phyloP scores from a whole-genome alignment of 441 rosid species.

The Eruca vesicaria region DNA sequence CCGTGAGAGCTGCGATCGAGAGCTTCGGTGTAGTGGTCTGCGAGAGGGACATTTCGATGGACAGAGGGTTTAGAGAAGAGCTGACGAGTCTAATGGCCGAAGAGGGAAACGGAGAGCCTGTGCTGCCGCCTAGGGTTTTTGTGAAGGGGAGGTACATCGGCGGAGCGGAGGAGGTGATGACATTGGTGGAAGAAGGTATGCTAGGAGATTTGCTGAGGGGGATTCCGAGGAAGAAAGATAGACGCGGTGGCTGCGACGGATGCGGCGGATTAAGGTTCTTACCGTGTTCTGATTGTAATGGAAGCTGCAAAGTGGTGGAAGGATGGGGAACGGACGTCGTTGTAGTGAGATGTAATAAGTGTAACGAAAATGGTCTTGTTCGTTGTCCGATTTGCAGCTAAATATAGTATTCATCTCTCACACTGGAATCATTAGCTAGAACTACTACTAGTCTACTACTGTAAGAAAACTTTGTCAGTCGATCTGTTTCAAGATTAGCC shows the following conservation, averaged over 20 bases:
- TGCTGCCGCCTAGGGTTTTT: conserved; percentile 69
- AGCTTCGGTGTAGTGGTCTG: conserved; percentile 53
- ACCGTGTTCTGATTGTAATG: conserved; percentile 71
- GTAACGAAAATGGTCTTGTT: conserved; percentile 87
- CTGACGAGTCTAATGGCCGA: conserved; percentile 43
- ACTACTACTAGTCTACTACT: neutral
- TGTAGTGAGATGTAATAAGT: conserved; percentile 53
- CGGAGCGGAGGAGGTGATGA: conserved; percentile 71
- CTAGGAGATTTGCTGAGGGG: conserved; percentile 53
- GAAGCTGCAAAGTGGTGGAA: conserved; percentile 71
- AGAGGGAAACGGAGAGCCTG: neutral
- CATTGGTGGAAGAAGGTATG: conserved; percentile 63
- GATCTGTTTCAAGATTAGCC: neutral
- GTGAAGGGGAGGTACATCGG: conserved; percentile 79
- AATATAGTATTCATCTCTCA: conserved; percentile 1
- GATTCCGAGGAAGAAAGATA: conserved; percentile 44
- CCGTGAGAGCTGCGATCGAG: conserved; percentile 57
- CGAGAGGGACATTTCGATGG: conserved; percentile 89
- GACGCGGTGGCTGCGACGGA: conserved; percentile 46
- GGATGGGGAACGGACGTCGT: conserved; percentile 40
- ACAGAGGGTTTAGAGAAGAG: conserved; percentile 75
- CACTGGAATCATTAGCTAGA: neutral
- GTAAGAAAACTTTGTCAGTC: neutral
- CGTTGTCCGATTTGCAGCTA: conserved; percentile 81
- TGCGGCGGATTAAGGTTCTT: conserved; percentile 71